These are phyloP conservation scores for Dendrothele bispora DNA, from an alignment of 768 basidiomycete genomes.

Conservation along the genomic window DNA sequence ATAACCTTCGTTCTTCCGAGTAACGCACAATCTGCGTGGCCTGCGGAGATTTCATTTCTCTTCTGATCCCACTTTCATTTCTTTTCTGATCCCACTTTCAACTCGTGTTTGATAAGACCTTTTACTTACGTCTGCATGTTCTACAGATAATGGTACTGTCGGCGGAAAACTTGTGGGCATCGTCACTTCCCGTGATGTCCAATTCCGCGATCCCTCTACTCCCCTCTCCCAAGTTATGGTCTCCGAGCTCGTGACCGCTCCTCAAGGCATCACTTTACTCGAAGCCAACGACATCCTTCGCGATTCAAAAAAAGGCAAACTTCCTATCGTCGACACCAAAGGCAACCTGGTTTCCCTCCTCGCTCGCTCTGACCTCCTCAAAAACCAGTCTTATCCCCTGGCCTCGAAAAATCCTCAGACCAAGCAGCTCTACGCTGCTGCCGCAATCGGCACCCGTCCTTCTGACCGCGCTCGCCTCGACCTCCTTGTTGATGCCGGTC, in stretches of 20 bases:
- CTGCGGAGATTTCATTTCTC: conserved; percentile 59
- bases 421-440: conserved; percentile 96
- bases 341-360: conserved; percentile 80
- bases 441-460: conserved; percentile 91
- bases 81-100: conserved; percentile 7
- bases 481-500: conserved; percentile 88
- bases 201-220: conserved; percentile 74
- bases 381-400: conserved; percentile 95
- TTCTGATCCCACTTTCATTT: conserved; percentile 27
- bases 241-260: conserved; percentile 81
- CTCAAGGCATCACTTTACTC: conserved; percentile 82
- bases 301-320: conserved; percentile 96
- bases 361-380: conserved; percentile 94
- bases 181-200: conserved; percentile 93
- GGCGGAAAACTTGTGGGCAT: conserved; percentile 95
- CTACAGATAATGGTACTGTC: conserved; percentile 76
- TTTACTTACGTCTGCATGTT: no score
- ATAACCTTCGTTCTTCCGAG: conserved; percentile 93
- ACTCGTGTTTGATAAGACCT: conserved; percentile 19
- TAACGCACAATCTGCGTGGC: conserved; percentile 70
- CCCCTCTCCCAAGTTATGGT: conserved; percentile 89
- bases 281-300: conserved; percentile 95
- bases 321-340: conserved; percentile 74
- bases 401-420: conserved; percentile 87
- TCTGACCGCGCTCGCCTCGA: conserved; percentile 82